Conservation (phyloP, 371 early-diverging fungal genomes). For the Funneliformis caledonium region DNA sequence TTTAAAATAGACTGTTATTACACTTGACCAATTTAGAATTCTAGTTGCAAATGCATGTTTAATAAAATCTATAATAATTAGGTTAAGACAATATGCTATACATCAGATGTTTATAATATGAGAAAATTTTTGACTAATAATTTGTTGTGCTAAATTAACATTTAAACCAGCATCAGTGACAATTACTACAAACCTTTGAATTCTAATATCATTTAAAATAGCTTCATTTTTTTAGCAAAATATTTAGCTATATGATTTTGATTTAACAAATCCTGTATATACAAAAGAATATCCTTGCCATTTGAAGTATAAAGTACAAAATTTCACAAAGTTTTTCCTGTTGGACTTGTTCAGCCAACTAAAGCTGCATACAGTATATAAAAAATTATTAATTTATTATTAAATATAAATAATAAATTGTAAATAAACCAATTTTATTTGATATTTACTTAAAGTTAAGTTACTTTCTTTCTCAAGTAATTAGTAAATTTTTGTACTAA, state of each 20-base stretch:
- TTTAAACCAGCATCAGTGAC: conserved; percentile 13
- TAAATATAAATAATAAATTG: too few species aligned
- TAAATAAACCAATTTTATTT: too few species aligned
- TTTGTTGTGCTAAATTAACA: not conserved
- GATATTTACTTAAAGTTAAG: too few species aligned
- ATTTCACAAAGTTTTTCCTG: not conserved
- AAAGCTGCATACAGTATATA: too few species aligned
- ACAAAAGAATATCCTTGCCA: not conserved
- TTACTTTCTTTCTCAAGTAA: not conserved
- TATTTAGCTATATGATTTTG: not conserved
- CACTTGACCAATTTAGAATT: conserved; percentile 16
- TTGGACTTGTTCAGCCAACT: conserved; percentile 6
- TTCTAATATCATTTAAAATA: too few species aligned
- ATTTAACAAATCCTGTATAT: not conserved
- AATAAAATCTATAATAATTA: not conserved
- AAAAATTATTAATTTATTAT: too few species aligned
- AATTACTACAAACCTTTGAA: conserved; percentile 3
- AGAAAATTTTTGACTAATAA: not conserved
- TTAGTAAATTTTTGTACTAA: not conserved
- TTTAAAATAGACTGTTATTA: not conserved
- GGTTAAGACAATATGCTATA: conserved; percentile 3
- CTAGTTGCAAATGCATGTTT: not conserved
- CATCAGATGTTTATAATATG: not conserved
- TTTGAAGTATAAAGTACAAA: conserved; percentile 8
- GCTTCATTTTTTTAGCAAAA: conserved; percentile 4